Evolutionary conservation across 2,329 filamentous ascomycete species (phyloP), one percentile per base, ranked within the genome.

Genomic region (Balansia obtecta): DNA sequence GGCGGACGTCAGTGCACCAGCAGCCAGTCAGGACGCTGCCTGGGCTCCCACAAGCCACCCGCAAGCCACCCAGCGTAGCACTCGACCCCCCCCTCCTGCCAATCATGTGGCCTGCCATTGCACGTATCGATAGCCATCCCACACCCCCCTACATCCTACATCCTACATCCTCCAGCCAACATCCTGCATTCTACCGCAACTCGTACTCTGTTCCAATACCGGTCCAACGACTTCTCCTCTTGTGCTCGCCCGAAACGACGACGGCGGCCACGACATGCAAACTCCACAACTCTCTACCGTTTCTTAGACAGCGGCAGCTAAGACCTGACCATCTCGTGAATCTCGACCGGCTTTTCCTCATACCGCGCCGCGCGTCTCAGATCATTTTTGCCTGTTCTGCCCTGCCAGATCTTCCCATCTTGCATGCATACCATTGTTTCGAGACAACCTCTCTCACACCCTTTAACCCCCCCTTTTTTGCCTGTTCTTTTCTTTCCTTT

Each of bases 51-150:
- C 49, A 46, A 54, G 53, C 53, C 52, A 53, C 50, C 37, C 53
- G 39, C 53, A 53, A 48, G 53, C 54, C 51, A 52, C 55, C 50
- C 42, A 53, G 53, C 47, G 57, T 46, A 39, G 40, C 50, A 43
- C 32, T 15, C 42, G 43, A 50, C 38, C 27, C 51, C 53, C 44
- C 52, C 41, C 39, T 53, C 30, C 54, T 55, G 54, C 64, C 63
- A 66, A 66, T 66, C 60, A 64, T 61, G 60, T 64, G 59, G 55
- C 57, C 56, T 55, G 56, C 54, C 53, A 52, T 50, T 48, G 32
- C 49, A 55, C 55, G 52, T 53, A 54, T 54, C 54, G 47, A 56
- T 50, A 53, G 48, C 49, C 50, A 50, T 56, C 55, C 53, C 53
- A 55, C 54, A 53, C 55, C 53, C 52, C 52, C 51, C 54, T 49